Evolutionary conservation across 208 protist species (phyloP).

Genomic region (Tetramitus jugosus): DNA sequence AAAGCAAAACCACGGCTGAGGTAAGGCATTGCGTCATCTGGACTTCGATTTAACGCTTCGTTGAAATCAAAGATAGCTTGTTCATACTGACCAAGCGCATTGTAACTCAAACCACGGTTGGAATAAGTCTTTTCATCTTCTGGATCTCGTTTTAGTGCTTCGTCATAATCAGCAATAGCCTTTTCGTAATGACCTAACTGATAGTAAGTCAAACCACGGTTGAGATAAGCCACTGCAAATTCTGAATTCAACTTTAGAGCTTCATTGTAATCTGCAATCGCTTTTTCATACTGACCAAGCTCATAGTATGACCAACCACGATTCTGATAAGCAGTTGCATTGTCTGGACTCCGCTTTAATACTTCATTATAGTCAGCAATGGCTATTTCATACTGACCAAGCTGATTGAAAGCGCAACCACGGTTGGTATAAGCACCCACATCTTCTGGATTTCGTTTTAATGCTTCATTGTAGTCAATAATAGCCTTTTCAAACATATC

Average conservation of each 20-base stretch:
- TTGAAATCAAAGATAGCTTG: conserved; percentile 61
- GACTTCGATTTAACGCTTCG: conserved; percentile 68
- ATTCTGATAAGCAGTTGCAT: background rate
- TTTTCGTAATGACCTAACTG: conserved; percentile 47
- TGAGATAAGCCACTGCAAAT: conserved; percentile 64
- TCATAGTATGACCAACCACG: conserved; percentile 48
- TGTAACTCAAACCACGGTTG: conserved; percentile 68
- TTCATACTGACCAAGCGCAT: conserved; percentile 50
- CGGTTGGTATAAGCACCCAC: conserved; percentile 54
- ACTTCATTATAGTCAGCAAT: conserved; percentile 56
- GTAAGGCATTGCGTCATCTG: conserved; percentile 72
- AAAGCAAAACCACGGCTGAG: conserved; percentile 64
- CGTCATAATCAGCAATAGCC: conserved; percentile 63
- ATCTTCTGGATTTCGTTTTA: conserved; percentile 33
- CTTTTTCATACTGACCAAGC: conserved; percentile 49
- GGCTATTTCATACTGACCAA: conserved; percentile 46
- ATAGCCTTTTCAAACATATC: background rate
- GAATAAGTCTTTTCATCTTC: conserved; percentile 59
- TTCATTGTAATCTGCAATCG: conserved; percentile 60
- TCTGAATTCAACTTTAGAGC: conserved; percentile 48
- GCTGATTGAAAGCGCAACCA: too few species aligned
- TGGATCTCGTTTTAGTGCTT: conserved; percentile 51
- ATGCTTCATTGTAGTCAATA: background rate
- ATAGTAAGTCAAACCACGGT: conserved; percentile 62
- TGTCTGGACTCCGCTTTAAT: background rate